These are phyloP conservation scores for Pseudogymnoascus sp. DNA, from an alignment of 2,329 filamentous ascomycete species.

Conservation along the genomic window DNA sequence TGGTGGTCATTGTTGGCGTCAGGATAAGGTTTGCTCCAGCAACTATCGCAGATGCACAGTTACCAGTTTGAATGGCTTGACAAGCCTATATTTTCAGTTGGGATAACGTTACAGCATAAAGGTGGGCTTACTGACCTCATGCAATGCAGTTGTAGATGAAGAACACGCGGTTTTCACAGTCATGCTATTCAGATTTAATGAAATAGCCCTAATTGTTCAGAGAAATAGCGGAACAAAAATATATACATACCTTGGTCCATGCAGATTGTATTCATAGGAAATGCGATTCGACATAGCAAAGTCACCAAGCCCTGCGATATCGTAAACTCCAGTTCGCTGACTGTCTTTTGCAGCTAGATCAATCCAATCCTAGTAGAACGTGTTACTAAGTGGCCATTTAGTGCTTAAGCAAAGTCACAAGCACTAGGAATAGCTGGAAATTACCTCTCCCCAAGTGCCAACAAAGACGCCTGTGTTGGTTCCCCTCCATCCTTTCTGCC, in stretches of 20 bases:
- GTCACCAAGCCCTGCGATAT: background rate
- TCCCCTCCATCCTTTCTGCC: slow-evolving; percentile 12
- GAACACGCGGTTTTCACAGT: background rate
- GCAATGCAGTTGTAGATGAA: background rate
- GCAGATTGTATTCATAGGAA: background rate
- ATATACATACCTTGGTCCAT: background rate
- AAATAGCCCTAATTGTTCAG: background rate
- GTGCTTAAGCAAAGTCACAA: background rate
- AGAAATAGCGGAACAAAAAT: background rate
- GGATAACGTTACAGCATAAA: background rate
- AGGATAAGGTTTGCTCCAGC: slow-evolving; percentile 15
- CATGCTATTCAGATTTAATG: background rate
- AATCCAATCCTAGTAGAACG: background rate
- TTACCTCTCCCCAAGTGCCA: background rate
- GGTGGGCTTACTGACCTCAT: background rate
- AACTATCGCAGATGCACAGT: slow-evolving; percentile 37
- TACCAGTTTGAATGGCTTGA: slow-evolving; percentile 29
- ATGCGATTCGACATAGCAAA: background rate
- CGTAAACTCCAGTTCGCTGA: slow-evolving; percentile 26
- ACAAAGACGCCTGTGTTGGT: background rate
- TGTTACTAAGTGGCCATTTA: background rate
- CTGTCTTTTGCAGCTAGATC: slow-evolving; percentile 14
- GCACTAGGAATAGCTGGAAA: background rate
- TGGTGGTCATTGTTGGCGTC: slow-evolving; percentile 19
- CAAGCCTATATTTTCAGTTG: background rate